Base-by-base conservation (phyloP, 495 filamentous ascomycete genomes). In the Trichocladium antarcticum region DNA sequence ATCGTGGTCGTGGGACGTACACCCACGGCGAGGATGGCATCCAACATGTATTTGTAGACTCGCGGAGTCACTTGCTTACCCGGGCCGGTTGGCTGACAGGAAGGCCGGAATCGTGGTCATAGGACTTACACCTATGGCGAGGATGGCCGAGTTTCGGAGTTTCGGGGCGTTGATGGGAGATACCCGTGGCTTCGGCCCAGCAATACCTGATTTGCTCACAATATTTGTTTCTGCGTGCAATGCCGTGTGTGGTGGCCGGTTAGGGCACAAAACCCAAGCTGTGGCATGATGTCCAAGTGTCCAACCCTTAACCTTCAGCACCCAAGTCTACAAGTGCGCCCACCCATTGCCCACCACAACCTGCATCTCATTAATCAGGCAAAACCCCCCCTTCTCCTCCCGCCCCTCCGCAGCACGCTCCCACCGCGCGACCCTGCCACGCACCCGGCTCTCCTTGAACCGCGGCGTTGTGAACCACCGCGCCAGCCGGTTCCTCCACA, bases 281-380 rank as follows among this genome's bases (percentile, higher is more conserved):
- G 24, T 4, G 24, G 8, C 3, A 3, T 27, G 3, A 27, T 27
- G 24, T 27, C 24, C 24, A 27, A 27, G 8, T 27, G 24, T 27
- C 24, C 24, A 27, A 27, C 24, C 24, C 8, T 3, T 8, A 27
- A 27, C 24, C 3, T 15, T 49, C 31, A 32, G 12, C 31, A 32
- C 10, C 7, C 31, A 10, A 32, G 11, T 14, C 12, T 59, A 87
- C 38, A 88, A 69, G 74, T 89, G 86, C 45, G 72, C 74, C 85
- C 85, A 92, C 15, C 86, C 86, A 61, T 83, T 84, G 41, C 71
- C 53, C 56, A 77, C 74, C 51, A 90, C 67, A 32, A 92, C 76
- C 62, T 92, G 86, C 86, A 89, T 89, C 68, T 89, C 85, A 66
- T 89, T 81, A 42, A 89, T 77, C 46, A 89, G 66, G 59, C 86